Base-by-base conservation (phyloP, 2,329 filamentous ascomycete species). In the Lomentospora prolificans region DNA sequence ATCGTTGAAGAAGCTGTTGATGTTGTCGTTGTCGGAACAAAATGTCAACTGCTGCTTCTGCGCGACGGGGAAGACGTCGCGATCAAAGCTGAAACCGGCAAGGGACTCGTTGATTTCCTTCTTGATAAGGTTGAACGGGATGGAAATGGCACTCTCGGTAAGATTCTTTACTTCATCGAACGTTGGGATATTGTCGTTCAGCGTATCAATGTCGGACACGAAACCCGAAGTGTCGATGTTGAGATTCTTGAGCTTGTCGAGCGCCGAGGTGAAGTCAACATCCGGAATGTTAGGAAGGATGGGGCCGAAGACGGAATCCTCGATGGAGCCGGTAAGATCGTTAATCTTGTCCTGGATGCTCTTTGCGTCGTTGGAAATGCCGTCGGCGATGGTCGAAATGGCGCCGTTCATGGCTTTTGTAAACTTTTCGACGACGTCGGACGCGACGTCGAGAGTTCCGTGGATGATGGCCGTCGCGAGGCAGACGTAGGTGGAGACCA, bases 401-500 rank as follows among this genome's bases (percentile, higher is more conserved):
- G 79, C 77, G 27, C 65, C 62, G 58, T 75, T 74, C 63, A 83
- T 75, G 8, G 67, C 69, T 46, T 74, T 67, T 46, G 80, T 78
- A 9, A 72, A 76, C n/a, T 75, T 69, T 61, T 81, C 75, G 58
- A 81, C 75, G 9, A 73, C 69, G 53, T 77, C 69, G 10, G 76
- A 71, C 4, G 77, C 88, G 48, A 85, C 84, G 53, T 89, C 83
- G 53, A 96, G 75, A 63, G 84, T 88, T 59, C 90, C 90, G 60
- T 87, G 82, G 56, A 96, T 79, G 51, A 90, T 84, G 60, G 95
- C 81, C 28, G 89, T 89, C 66, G 95, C 89, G 54, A 99, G 79
- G 66, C 94, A 99, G 61, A 90, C 79, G 66, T 96, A 96, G 14
- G 90, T 96, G 53, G 85, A 86, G 48, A 89, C 91, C 71, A 96